Evolutionary conservation across 2,329 filamentous ascomycete species (phyloP).

Genomic region (Aureobasidium pullulans): DNA sequence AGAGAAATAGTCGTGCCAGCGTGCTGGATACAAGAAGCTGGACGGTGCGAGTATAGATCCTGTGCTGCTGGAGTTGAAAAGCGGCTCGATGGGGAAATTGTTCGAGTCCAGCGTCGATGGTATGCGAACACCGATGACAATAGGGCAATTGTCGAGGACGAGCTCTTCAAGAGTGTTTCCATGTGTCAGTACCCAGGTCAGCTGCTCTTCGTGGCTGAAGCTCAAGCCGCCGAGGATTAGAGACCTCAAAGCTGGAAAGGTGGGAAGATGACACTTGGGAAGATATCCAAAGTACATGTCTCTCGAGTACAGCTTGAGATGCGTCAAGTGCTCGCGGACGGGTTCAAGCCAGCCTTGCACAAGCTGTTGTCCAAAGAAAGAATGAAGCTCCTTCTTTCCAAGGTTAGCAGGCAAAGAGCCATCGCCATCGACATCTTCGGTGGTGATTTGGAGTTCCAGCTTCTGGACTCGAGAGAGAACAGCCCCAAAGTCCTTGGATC

Average conservation of each 20-base stretch:
- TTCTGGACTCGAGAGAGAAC: constrained; percentile 17
- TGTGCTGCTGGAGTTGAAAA: constrained; percentile 4
- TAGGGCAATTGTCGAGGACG: constrained; percentile 38
- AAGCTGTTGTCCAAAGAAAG: constrained; percentile 20
- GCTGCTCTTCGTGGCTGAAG: constrained; percentile 40
- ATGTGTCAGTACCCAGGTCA: constrained; percentile 40
- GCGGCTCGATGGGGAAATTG: constrained; percentile 5
- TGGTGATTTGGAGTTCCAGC: constrained; percentile 20
- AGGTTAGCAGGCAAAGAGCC: constrained; percentile 17
- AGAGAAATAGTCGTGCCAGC: constrained; percentile 6
- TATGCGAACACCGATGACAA: constrained; percentile 4
- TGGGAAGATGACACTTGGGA: constrained; percentile 31
- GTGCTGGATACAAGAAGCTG: not conserved
- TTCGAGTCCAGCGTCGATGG: constrained; percentile 1
- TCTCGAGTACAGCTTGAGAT: constrained; percentile 34
- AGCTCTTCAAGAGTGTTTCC: constrained; percentile 33
- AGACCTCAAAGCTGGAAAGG: constrained; percentile 34
- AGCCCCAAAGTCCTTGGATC: constrained; percentile 17
- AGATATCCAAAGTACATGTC: constrained; percentile 35
- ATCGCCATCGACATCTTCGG: constrained; percentile 17
- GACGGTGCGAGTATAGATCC: constrained; percentile 3
- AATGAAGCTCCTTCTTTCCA: constrained; percentile 15
- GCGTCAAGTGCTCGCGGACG: constrained; percentile 20
- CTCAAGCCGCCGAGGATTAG: constrained; percentile 36
- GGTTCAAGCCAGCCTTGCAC: constrained; percentile 21